Evolutionary conservation across 257 asterid genomes (phyloP).

Genomic region (Solanum etuberosum): DNA sequence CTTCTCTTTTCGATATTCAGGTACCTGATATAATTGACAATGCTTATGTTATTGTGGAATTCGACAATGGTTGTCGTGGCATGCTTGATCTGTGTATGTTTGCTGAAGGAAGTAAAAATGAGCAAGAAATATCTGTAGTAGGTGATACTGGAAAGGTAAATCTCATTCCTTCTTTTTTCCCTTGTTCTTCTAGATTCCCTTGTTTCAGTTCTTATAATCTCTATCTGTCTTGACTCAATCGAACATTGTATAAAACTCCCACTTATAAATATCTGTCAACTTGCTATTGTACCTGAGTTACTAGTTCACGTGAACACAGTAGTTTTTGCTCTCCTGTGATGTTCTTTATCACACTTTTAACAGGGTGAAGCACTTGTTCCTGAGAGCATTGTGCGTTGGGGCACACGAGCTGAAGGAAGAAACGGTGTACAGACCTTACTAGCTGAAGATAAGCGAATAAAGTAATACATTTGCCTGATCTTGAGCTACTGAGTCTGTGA

Average conservation of each 20-base stretch:
- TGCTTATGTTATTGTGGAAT: conserved; percentile 87
- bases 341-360: neutral
- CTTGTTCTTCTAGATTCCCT: neutral
- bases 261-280: neutral
- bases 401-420: conserved; percentile 59
- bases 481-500: neutral
- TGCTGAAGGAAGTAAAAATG: conserved; percentile 93
- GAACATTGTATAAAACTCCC: neutral
- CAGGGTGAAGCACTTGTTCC: conserved; percentile 98
- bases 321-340: neutral
- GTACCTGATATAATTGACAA: conserved; percentile 95
- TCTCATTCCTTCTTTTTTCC: neutral
- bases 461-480: conserved; percentile 26
- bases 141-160: conserved; percentile 86
- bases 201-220: neutral
- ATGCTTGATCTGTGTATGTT: conserved; percentile 95
- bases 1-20: conserved; percentile 23
- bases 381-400: conserved; percentile 71
- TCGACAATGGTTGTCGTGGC: conserved; percentile 77
- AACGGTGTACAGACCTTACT: conserved; percentile 45
- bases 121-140: conserved; percentile 88
- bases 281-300: neutral
- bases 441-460: conserved; percentile 63
- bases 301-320: neutral
- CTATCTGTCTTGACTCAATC: neutral